Evolutionary conservation across 805 yeast genomes (phyloP).

Genomic region (Nakazawaea ishiwadae): DNA sequence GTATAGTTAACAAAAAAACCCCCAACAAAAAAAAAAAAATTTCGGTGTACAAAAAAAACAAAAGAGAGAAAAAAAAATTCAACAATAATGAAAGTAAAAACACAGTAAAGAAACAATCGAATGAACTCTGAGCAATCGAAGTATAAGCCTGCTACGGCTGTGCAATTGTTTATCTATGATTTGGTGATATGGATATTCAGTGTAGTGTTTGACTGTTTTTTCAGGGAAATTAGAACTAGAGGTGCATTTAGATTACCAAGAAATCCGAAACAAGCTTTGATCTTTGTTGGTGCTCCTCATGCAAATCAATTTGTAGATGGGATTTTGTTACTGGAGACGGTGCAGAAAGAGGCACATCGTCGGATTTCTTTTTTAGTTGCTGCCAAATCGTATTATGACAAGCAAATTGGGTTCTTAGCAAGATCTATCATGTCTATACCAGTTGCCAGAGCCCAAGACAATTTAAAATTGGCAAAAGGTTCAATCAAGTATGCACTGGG

Average conservation of each 20-base stretch:
- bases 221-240: conserved; percentile 68
- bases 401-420: conserved; percentile 71
- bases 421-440: conserved; percentile 80
- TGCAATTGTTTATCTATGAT: conserved; percentile 37
- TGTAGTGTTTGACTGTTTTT: conserved; percentile 52
- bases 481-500: conserved; percentile 43
- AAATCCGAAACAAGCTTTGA: conserved; percentile 50
- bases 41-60: neutral
- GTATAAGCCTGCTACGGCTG: neutral
- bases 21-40: neutral
- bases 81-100: neutral
- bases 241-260: conserved; percentile 64
- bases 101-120: no score
- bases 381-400: conserved; percentile 41
- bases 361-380: conserved; percentile 52
- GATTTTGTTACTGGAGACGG: conserved; percentile 77
- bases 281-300: conserved; percentile 78
- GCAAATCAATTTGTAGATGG: conserved; percentile 83
- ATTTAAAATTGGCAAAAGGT: conserved; percentile 64
- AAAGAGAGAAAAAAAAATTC: conserved; percentile 14
- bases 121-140: no score
- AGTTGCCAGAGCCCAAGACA: conserved; percentile 90
- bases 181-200: conserved; percentile 44
- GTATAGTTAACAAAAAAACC: neutral
- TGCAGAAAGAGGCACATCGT: conserved; percentile 43